Conservation (phyloP, 257 asterid genomes). For the Solanum ossicruentum region DNA sequence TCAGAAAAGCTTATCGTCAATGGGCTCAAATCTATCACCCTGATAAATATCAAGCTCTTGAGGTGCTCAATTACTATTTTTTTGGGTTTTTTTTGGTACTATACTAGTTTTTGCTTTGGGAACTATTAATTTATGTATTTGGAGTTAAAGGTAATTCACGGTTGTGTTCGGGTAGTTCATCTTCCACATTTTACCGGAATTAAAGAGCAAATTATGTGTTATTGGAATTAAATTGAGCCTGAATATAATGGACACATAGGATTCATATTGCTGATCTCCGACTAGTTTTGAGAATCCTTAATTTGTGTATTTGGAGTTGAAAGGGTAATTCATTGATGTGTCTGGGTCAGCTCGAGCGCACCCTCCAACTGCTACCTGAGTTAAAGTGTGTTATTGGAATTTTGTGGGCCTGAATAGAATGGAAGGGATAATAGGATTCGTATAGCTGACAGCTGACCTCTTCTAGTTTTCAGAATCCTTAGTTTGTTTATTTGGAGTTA, state of each 20-base stretch:
- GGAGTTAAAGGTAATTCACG: background rate
- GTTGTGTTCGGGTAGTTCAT: background rate
- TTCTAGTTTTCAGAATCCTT: background rate
- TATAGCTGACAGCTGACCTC: background rate
- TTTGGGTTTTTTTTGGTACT: background rate
- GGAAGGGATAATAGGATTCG: background rate
- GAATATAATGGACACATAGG: background rate
- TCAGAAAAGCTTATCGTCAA: conserved; percentile 86
- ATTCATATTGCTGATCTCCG: background rate
- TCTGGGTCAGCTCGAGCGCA: background rate
- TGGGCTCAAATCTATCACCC: conserved; percentile 99
- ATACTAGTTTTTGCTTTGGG: background rate
- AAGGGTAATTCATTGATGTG: background rate
- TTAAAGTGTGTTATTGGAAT: background rate
- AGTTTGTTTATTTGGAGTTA: background rate
- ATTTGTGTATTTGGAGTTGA: background rate
- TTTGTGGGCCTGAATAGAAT: background rate
- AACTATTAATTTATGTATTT: background rate
- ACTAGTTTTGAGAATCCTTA: background rate
- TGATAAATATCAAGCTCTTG: conserved; percentile 71
- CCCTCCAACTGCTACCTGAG: background rate
- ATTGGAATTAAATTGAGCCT: background rate
- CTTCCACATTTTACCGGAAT: background rate
- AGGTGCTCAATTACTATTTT: conserved; percentile 14
- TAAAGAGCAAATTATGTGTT: background rate